Evolutionary conservation across 257 asterid genomes (phyloP).

Genomic region (Thymus mandschuricus): DNA sequence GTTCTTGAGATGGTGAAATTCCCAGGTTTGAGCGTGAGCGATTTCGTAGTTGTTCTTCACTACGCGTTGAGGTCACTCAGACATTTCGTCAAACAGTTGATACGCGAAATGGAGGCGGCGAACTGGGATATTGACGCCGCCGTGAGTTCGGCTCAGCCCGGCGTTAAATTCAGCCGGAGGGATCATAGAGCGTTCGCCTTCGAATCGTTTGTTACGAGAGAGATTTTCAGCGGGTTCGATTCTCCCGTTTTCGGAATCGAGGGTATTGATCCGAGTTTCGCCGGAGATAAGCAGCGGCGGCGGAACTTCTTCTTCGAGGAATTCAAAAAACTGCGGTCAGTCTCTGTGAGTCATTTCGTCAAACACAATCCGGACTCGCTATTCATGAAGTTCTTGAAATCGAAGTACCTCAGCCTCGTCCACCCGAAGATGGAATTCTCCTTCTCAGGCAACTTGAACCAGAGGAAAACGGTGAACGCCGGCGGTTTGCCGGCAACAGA

Average conservation of each 20-base stretch:
- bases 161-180: slow-evolving; percentile 37
- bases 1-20: slow-evolving; percentile 67
- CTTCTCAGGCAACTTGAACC: slow-evolving; percentile 72
- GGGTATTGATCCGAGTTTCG: slow-evolving; percentile 29
- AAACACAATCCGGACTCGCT: slow-evolving; percentile 53
- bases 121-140: slow-evolving; percentile 83
- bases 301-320: slow-evolving; percentile 65
- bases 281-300: slow-evolving; percentile 34
- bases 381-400: slow-evolving; percentile 68
- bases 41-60: slow-evolving; percentile 60
- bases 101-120: slow-evolving; percentile 69
- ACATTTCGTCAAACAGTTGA: slow-evolving; percentile 63
- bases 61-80: slow-evolving; percentile 69
- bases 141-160: slow-evolving; percentile 51
- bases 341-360: slow-evolving; percentile 44
- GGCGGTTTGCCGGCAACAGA: slow-evolving; percentile 81
- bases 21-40: slow-evolving; percentile 45
- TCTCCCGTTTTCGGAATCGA: slow-evolving; percentile 42
- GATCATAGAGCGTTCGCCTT: slow-evolving; percentile 62
- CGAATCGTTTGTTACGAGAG: slow-evolving; percentile 71
- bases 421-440: slow-evolving; percentile 95
- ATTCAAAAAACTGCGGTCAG: slow-evolving; percentile 59
- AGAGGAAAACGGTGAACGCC: slow-evolving; percentile 65
- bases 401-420: slow-evolving; percentile 64
- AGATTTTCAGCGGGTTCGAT: slow-evolving; percentile 56